Conservation (phyloP, 768 basidiomycete species). For the Suillus bovinus region DNA sequence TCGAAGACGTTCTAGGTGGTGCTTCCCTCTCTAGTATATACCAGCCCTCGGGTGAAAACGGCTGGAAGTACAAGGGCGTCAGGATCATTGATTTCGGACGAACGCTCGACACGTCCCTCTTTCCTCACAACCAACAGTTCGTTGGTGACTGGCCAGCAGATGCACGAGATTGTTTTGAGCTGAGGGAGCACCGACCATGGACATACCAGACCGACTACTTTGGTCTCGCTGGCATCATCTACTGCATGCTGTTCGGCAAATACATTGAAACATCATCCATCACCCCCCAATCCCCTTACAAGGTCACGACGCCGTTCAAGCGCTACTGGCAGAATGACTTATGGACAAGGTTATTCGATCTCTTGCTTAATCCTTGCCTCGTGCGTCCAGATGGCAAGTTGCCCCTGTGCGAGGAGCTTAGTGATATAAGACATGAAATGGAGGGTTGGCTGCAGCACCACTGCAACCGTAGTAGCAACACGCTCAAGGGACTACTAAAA, state of each 20-base stretch:
- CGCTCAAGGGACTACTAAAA: slow-evolving; percentile 79
- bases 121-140: slow-evolving; percentile 78
- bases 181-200: slow-evolving; percentile 83
- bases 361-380: slow-evolving; percentile 79
- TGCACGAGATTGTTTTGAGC: slow-evolving; percentile 89
- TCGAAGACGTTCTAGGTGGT: slow-evolving; percentile 79
- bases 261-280: slow-evolving; percentile 82
- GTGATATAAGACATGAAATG: slow-evolving; percentile 71
- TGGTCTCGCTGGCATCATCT: slow-evolving; percentile 92
- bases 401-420: slow-evolving; percentile 74
- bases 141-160: slow-evolving; percentile 88
- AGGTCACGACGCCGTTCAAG: slow-evolving; percentile 77
- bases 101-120: slow-evolving; percentile 82
- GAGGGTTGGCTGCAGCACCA: slow-evolving; percentile 85
- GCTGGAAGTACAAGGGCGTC: slow-evolving; percentile 88
- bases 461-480: slow-evolving; percentile 82
- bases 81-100: slow-evolving; percentile 98
- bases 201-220: slow-evolving; percentile 96
- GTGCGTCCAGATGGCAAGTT: slow-evolving; percentile 57
- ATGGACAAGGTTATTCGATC: slow-evolving; percentile 83
- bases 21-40: slow-evolving; percentile 75
- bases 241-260: slow-evolving; percentile 96
- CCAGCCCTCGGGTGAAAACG: slow-evolving; percentile 72
- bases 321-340: slow-evolving; percentile 94
- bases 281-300: slow-evolving; percentile 44